Conservation (phyloP, 768 basidiomycete genomes). For the Tulasnella sp. region DNA sequence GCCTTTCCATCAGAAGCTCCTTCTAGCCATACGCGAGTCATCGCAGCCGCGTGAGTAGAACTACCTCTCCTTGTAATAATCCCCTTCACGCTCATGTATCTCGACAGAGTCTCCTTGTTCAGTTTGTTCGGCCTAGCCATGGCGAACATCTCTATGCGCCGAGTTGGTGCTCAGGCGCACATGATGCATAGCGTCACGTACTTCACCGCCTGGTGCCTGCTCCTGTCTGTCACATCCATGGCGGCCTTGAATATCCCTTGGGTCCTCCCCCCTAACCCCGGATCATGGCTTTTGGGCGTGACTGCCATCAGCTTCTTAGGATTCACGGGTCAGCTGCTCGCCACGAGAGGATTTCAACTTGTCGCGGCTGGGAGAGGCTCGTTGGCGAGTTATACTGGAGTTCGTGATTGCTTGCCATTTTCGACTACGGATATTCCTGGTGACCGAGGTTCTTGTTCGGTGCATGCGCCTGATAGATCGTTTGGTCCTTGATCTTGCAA, state of each 20-base stretch:
- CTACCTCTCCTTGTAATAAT: too few relatives aligned
- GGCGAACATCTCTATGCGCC: slow-evolving; percentile 5
- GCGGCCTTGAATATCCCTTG: neutral
- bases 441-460: too few relatives aligned
- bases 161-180: neutral
- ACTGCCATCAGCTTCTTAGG: neutral
- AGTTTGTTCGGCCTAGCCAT: slow-evolving; percentile 1
- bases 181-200: slow-evolving; percentile 7
- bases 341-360: slow-evolving; percentile 5
- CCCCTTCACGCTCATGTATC: too few relatives aligned
- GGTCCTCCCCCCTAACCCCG: neutral
- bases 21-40: neutral
- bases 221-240: neutral
- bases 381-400: neutral
- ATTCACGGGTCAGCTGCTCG: neutral
- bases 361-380: slow-evolving; percentile 9
- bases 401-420: too few relatives aligned
- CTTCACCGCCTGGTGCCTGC: slow-evolving; percentile 7
- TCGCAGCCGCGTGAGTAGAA: neutral
- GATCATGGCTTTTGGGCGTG: neutral
- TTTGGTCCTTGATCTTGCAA: slow-evolving; percentile 2
- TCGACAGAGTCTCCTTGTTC: slow-evolving; percentile 8
- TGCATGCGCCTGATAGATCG: neutral
- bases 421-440: neutral
- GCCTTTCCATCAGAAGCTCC: neutral